These are phyloP conservation scores for Tylopilus sp. DNA, from an alignment of 1,284 basidiomycete species.

Conservation along the genomic window DNA sequence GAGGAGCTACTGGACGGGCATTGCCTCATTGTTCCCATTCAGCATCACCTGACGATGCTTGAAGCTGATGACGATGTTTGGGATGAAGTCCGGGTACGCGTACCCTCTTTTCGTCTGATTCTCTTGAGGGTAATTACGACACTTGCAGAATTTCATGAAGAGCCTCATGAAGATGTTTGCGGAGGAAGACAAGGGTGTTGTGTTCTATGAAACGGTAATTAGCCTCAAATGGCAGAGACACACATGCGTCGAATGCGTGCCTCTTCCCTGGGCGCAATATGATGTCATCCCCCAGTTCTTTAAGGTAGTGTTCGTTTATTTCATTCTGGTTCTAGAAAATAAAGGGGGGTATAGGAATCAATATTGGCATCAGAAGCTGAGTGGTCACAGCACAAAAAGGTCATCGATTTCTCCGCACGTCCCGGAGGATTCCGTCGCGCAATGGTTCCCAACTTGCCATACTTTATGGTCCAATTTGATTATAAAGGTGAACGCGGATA, in stretches of 20 bases:
- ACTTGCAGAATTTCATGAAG: conserved; percentile 93
- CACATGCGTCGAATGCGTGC: conserved; percentile 90
- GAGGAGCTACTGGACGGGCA: conserved; percentile 90
- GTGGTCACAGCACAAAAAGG: conserved; percentile 96
- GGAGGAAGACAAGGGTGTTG: conserved; percentile 81
- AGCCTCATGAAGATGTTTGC: conserved; percentile 94
- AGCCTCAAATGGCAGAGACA: conserved; percentile 86
- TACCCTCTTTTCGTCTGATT: background rate
- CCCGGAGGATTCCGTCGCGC: conserved; percentile 88
- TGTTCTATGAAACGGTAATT: conserved; percentile 93
- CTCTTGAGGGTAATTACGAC: background rate
- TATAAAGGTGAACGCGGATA: conserved; percentile 96
- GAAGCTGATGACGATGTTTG: conserved; percentile 98
- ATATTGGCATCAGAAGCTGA: conserved; percentile 89
- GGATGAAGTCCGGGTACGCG: conserved; percentile 86
- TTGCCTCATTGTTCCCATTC: conserved; percentile 92
- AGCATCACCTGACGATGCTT: conserved; percentile 87
- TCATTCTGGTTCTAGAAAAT: conserved; percentile 2
- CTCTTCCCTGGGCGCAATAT: conserved; percentile 81
- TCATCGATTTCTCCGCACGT: conserved; percentile 88
- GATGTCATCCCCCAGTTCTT: conserved; percentile 91
- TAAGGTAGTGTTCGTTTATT: conserved; percentile 49
- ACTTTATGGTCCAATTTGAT: conserved; percentile 99
- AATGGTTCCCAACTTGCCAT: conserved; percentile 95
- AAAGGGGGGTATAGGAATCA: conserved; percentile 62